Base-by-base conservation (phyloP, 345 rosid genomes). In the Eucalyptus marginata region DNA sequence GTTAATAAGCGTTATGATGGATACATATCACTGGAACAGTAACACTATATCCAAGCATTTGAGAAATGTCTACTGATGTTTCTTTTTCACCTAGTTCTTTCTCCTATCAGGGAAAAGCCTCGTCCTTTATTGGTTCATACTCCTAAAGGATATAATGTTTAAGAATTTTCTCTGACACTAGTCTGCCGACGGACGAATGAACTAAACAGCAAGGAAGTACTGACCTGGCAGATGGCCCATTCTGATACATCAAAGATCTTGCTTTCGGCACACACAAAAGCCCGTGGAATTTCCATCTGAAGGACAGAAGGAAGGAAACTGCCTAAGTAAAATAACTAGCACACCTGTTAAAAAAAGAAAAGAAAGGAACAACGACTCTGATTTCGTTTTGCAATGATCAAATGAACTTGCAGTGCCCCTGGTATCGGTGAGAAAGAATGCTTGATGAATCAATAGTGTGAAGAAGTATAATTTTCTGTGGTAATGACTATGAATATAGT, bases 261-360 rank as follows among this genome's bases (percentile, higher is more conserved):
- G 96, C 99, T 96, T 92, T 98, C 99, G 8, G 99, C 99, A 88
- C 99, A 98, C 87, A 98, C 99, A 96, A 97, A 98, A 86, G 99
- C 99, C 25, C 97, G 96, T 2, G 99, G 99, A 89, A 98, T 97
- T 92, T 98, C 99, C 92, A 95, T 94, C 99, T 98, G 56, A 47
- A 89, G 79, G 44, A 87, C 86, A 90, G n/a, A 40, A 87, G 89
- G 90, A 17, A 46, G 90, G 90, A 17, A 46, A 91, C 58, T 59
- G 68, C 25, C 86, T 52, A 87, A 54, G 58, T 86, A 89, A 46
- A 89, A 64, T 80, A 68, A 47, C 49, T 64, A 40, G 87, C 84
- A 76, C 27, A 40, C 40, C 47, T 40, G 13, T 10, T 20, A 20
- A 24, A 18, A 76, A 20, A 68, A 11, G 31, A 18, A 17, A 18